Evolutionary conservation across 148 eudicot genomes (phyloP), one percentile per base, ranked within the genome.

Genomic region (Beta vulgaris): DNA sequence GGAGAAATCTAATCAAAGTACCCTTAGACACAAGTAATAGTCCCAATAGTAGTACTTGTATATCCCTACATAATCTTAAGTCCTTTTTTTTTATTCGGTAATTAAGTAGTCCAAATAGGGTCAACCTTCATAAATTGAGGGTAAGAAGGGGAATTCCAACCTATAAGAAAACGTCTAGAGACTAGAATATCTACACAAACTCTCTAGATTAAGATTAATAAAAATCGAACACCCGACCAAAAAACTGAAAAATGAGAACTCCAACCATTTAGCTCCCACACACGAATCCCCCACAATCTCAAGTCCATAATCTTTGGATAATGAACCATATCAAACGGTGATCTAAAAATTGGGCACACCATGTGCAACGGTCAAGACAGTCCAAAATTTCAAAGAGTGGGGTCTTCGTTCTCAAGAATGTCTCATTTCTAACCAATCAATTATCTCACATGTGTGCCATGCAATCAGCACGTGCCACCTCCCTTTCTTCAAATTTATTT

Each of bases 371-470:
- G 74, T 79, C 61, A 32, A 79, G 25, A 36, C 63, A 69, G 25
- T 19, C 69, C 78, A 48, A 77, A 67, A 46, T 34, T 68, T 70
- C 76, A 68, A 79, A 66, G 10, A 66, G 3, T 49, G 44, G 73
- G 39, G 57, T 35, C 37, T 1, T 12, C 2, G 14, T n/a, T 32
- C 34, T 68, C 73, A 68, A 70, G 59, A 65, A 69, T 64, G 74
- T 78, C 76, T 42, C 71, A 39, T 53, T 51, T 35, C 19, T 72
- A 54, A 21, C 60, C 71, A 79, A 55, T 73, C 36, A 48, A 23
- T 26, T n/a, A 63, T 9, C 43, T 65, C 44, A 80, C 80, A 77
- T 67, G 81, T 86, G 85, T 82, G 44, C 65, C 12, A 42, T 49
- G 28, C 70, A 34, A 60, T 34, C 35, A 51, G 78, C 68, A 77